Percentiles rank a stretch among this genome's conserved stretches.
These are phyloP conservation scores for Eucalyptus grandis DNA, from an alignment of 345 rosid genomes.

Conservation along the genomic window DNA sequence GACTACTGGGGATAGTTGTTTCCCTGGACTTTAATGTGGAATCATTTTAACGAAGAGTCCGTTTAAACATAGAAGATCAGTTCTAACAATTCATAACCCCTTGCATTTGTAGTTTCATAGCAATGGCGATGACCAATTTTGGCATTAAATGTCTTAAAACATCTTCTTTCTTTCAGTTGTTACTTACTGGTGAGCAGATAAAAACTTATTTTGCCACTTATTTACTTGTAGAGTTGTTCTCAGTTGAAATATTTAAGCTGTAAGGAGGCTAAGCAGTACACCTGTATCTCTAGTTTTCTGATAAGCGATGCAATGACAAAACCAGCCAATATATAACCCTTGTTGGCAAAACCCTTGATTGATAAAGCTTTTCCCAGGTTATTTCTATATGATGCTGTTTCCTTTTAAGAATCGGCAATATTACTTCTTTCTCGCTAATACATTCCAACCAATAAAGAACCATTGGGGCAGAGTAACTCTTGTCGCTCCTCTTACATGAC, in stretches of 20 bases:
- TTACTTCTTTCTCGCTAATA: not conserved
- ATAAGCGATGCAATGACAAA: not conserved
- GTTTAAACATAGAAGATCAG: not conserved
- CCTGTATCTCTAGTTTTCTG: not conserved
- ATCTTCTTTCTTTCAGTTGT: not conserved
- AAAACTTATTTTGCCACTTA: not conserved
- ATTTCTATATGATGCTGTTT: not conserved
- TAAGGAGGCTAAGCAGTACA: not conserved
- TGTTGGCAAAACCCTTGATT: not conserved
- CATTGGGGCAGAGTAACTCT: not conserved
- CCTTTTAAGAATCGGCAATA: not conserved
- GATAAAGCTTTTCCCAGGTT: not conserved
- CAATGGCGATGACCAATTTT: not conserved
- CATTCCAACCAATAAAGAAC: not conserved
- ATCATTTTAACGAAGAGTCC: not conserved
- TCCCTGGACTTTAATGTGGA: not conserved
- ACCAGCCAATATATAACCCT: not conserved
- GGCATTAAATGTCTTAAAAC: not conserved
- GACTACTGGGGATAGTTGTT: not conserved
- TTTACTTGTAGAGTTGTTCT: not conserved
- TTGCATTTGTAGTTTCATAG: not conserved
- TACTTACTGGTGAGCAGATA: not conserved
- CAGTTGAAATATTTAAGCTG: not conserved
- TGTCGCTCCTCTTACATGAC: not conserved
- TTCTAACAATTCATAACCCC: not conserved